These are phyloP conservation scores for Leccinellum rugosiceps DNA, from an alignment of 768 basidiomycete species.

Conservation along the genomic window DNA sequence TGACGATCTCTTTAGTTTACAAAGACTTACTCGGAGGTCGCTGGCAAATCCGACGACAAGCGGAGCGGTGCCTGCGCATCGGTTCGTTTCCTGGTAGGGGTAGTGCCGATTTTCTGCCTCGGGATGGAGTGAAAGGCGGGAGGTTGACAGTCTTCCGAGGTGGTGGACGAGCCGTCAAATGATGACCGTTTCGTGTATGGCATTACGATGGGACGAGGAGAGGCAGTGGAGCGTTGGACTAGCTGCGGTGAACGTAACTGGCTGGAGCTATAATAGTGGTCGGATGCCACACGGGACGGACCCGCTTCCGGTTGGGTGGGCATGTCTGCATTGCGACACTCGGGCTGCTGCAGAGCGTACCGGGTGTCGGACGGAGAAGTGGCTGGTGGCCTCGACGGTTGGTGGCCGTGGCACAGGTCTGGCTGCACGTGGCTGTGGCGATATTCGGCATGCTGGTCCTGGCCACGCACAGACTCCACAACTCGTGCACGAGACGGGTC, in stretches of 20 bases:
- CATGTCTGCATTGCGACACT: constrained; percentile 12
- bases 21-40: constrained; percentile 41
- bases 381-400: constrained; percentile 19
- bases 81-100: constrained; percentile 22
- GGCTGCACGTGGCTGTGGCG: constrained; percentile 22
- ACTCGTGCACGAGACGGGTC: constrained; percentile 26
- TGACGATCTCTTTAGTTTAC: background rate
- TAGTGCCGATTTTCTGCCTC: constrained; percentile 19
- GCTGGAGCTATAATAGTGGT: constrained; percentile 15
- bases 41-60: constrained; percentile 45
- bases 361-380: constrained; percentile 18
- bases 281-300: constrained; percentile 12
- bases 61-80: constrained; percentile 33
- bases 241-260: constrained; percentile 16
- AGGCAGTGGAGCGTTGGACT: constrained; percentile 18
- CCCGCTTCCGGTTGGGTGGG: constrained; percentile 20
- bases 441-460: constrained; percentile 28
- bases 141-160: constrained; percentile 13
- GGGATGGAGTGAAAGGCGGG: constrained; percentile 10
- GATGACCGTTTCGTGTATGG: constrained; percentile 24
- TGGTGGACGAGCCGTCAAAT: background rate
- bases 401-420: constrained; percentile 13
- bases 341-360: constrained; percentile 17
- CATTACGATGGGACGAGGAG: constrained; percentile 14
- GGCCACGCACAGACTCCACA: constrained; percentile 22